Conservation (phyloP, 129 eudicot genomes). For the Dittrichia graveolens region DNA sequence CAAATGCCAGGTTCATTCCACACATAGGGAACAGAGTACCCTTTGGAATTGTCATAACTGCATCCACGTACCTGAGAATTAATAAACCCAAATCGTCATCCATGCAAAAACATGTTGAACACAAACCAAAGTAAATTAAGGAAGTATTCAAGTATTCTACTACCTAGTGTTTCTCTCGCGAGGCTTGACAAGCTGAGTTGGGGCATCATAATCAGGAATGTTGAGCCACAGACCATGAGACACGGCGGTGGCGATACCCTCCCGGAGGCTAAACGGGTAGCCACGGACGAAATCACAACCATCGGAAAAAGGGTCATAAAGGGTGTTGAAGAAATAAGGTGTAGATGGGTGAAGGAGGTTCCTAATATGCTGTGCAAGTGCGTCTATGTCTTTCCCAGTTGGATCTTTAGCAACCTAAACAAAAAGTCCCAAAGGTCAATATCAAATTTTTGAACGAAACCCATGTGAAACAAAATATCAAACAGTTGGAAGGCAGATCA, state of each 20-base stretch:
- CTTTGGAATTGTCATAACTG: slow-evolving; percentile 61
- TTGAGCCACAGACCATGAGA: slow-evolving; percentile 73
- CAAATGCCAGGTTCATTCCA: slow-evolving; percentile 60
- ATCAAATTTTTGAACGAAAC: slow-evolving; percentile 17
- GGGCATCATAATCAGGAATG: slow-evolving; percentile 67
- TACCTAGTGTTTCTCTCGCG: slow-evolving; percentile 58
- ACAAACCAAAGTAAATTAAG: not conserved
- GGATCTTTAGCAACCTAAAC: slow-evolving; percentile 85
- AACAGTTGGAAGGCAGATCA: not conserved
- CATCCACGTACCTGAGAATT: slow-evolving; percentile 48
- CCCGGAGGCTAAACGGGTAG: slow-evolving; percentile 61
- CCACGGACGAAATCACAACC: slow-evolving; percentile 67
- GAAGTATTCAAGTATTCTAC: not conserved
- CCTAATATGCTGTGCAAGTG: slow-evolving; percentile 80
- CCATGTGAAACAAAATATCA: slow-evolving; percentile 12
- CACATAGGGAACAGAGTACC: slow-evolving; percentile 64
- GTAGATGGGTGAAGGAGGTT: slow-evolving; percentile 79
- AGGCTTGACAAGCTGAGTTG: slow-evolving; percentile 70
- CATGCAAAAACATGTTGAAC: not conserved
- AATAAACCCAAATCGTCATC: slow-evolving; percentile 10
- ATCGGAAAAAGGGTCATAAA: slow-evolving; percentile 55
- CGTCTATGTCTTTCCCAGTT: slow-evolving; percentile 67
- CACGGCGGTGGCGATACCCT: slow-evolving; percentile 55
- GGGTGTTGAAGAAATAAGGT: slow-evolving; percentile 56
- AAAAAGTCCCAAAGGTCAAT: not conserved